Evolutionary conservation across 164 flowering plant species (phyloP).

Genomic region (Stephania cephalantha): DNA sequence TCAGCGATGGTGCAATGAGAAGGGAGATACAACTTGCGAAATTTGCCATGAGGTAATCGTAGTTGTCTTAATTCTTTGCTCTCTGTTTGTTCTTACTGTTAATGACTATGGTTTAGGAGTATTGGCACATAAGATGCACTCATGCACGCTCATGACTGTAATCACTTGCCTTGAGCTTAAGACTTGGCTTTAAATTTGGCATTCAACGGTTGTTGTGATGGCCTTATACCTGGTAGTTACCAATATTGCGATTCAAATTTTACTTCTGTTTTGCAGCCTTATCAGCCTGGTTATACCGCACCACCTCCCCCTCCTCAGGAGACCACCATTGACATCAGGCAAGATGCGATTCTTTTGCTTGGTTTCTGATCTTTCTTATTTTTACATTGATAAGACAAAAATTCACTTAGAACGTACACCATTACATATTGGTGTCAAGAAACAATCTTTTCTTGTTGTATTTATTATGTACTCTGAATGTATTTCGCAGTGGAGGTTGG

Average conservation of each 20-base stretch:
- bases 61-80: background rate
- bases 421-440: background rate
- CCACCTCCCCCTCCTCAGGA: conserved; percentile 47
- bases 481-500: conserved; percentile 79
- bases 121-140: background rate
- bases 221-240: background rate
- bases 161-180: background rate
- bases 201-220: background rate
- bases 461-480: background rate
- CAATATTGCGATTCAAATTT: background rate
- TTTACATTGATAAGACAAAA: background rate
- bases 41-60: conserved; percentile 55
- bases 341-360: conserved; percentile 6
- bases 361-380: background rate
- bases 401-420: background rate
- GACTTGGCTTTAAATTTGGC: background rate
- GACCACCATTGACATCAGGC: conserved; percentile 79
- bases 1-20: conserved; percentile 76
- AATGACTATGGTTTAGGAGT: background rate
- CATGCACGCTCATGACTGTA: background rate
- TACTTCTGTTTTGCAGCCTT: conserved; percentile 39
- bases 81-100: background rate
- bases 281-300: conserved; percentile 84
- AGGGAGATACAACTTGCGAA: conserved; percentile 66
- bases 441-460: background rate